These are phyloP conservation scores for Aureobasidium lini DNA, from an alignment of 2,329 filamentous ascomycete genomes.

Conservation along the genomic window DNA sequence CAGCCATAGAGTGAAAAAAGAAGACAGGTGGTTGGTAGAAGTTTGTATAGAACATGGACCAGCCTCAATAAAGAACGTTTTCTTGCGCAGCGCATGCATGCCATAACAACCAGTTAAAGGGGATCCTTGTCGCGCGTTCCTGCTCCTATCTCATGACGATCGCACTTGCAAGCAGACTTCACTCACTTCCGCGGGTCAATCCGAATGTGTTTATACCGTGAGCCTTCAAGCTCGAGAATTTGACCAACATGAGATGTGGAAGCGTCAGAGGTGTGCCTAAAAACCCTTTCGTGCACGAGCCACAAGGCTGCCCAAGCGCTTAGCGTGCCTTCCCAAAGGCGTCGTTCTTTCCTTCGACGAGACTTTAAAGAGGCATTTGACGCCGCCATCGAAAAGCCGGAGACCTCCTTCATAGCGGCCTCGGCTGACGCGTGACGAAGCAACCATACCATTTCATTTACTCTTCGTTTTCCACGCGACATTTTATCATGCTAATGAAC, in stretches of 20 bases:
- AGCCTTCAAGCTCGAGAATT: neutral
- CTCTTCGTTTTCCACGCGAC: neutral
- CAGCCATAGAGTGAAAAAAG: neutral
- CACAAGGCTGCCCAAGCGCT: neutral
- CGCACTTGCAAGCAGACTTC: neutral
- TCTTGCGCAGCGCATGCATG: slow-evolving; percentile 1
- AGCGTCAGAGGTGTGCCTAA: neutral
- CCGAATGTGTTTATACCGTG: neutral
- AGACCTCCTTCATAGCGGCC: slow-evolving; percentile 10
- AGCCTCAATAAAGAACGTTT: slow-evolving; percentile 2
- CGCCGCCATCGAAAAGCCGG: slow-evolving; percentile 11
- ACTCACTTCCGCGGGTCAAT: neutral
- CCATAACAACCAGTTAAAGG: neutral
- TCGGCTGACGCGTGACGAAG: slow-evolving; percentile 12
- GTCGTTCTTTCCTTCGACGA: slow-evolving; percentile 9
- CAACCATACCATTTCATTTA: neutral
- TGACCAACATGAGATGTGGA: neutral
- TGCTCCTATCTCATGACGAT: neutral
- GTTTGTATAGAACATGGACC: neutral
- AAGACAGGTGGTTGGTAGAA: slow-evolving; percentile 13
- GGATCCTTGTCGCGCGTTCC: neutral
- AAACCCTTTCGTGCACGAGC: neutral
- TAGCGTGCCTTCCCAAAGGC: slow-evolving; percentile 1
- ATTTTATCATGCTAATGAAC: neutral
- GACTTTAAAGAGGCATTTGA: slow-evolving; percentile 11